Base-by-base conservation (phyloP, 768 basidiomycete species). In the Asterophora parasitica region DNA sequence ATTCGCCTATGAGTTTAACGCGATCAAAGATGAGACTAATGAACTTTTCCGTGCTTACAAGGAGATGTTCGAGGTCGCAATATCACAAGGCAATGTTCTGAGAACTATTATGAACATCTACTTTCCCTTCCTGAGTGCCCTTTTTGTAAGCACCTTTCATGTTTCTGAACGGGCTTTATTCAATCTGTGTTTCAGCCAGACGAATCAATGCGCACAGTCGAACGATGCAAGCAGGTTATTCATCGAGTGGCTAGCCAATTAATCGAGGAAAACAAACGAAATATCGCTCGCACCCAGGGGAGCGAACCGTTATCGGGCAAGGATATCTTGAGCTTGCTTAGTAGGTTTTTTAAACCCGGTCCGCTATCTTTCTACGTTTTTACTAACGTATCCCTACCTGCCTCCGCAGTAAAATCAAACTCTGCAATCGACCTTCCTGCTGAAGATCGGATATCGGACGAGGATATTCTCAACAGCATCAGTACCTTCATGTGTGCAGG, bases 401-500 rank as follows among this genome's bases (percentile, higher is more conserved):
- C 17, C 17, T 35, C 9, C 41, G 13, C 51, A 95, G 93, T 95
- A 43, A 88, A 86, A 65, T 87, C 91, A 2, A 95, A 94, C 62
- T 59, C 81, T 49, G 81, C 88, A 2, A 77, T 71, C 0, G 87
- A 92, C 50, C 68, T 89, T 12, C 74, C 81, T 27, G 70, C 71
- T 0, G 82, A 85, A 41, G 80, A 85, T 52, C 78, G 83, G 30
- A 82, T 95, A 54, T 86, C 91, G 0, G 93, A 96, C 59, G 82
- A 86, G 26, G 93, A 95, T 58, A 83, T 94, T 42, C 72, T 92
- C 9, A 73, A 89, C 58, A 92, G 83, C 50, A 83, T 94, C 64
- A 90, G 88, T 56, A 92, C 91, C 0, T 88, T 94, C 63, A 81
- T 92, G 75, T 91, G 92, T 61, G 90, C 87, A 16, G 92, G 92